Base-by-base conservation (phyloP, 139 green algal species). In the Auxenochlorella pyrenoidosa region DNA sequence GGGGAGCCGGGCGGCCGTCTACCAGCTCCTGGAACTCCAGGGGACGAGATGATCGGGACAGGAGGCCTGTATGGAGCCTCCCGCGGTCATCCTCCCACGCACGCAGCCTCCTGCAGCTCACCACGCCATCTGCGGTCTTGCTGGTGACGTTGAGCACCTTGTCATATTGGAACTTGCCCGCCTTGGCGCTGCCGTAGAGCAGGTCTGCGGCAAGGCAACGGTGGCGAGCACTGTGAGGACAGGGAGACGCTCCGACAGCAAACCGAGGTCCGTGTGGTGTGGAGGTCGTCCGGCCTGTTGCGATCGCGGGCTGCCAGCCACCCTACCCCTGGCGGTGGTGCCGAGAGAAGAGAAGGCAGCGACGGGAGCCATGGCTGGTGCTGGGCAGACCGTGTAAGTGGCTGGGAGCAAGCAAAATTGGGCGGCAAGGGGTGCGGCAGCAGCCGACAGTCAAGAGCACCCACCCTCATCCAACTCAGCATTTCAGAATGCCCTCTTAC, bases 51-150 rank as follows among this genome's bases (percentile, higher is more conserved):
- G 71, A 34, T 34, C 71, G 36, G 21, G 71, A 16, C 71, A 44
- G 71, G 22, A 36, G 32, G 66, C 13, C 32, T 1, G 32, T 5
- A 38, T 6, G 32, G 19, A 34, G 63, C 32, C 19, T 2, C 24
- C 63, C 59, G 4, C 38, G 26, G 32, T 16, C 47, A 66, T 40
- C 44, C 76, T 82, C 66, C 22, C 10, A 66, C 70, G 75, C 41
- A 71, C 63, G 30, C 63, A 76, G 38, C 58, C 22, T 38, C 30
- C 22, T 36, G 3, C 24, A 18, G 58, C 91, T 87, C 82, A 94
- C 92, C 89, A 94, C 89, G 36, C 92, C 92, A 89, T 94, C 92
- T 43, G 87, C 84, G 1, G 92, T 94, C 34, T 70, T 92, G 59
- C 66, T 92, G 78, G 84, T 85, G 6, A 94, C 47, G n/a, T 79